Evolutionary conservation across 1,284 basidiomycete genomes (phyloP).

Genomic region (Waitea zeae): DNA sequence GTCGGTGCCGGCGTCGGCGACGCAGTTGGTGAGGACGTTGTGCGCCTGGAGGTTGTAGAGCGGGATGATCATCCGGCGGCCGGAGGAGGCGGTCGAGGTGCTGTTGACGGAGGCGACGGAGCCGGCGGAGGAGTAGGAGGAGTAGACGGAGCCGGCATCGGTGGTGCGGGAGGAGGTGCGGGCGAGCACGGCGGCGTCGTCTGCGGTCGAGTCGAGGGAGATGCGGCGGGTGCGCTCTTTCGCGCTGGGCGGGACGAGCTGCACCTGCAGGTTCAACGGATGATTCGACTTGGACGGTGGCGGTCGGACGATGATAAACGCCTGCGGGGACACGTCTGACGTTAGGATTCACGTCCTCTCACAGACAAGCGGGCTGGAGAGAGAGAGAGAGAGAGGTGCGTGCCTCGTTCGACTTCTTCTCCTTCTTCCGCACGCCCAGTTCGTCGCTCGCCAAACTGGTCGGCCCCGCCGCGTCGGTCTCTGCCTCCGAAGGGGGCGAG

Average conservation of each 20-base stretch:
- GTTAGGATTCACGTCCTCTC: conserved; percentile 1
- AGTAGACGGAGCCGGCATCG: conserved; percentile 26
- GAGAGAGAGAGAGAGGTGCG: conserved; percentile 8
- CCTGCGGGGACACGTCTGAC: conserved; percentile 36
- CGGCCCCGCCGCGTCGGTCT: conserved; percentile 1
- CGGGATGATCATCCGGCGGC: conserved; percentile 70
- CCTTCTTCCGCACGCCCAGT: conserved; percentile 19
- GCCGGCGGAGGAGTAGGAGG: conserved; percentile 18
- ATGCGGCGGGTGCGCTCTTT: conserved; percentile 18
- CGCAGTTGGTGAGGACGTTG: conserved; percentile 81
- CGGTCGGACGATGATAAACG: conserved; percentile 73
- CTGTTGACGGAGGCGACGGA: conserved; percentile 31
- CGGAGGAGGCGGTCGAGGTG: conserved; percentile 28
- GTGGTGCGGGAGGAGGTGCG: conserved; percentile 19
- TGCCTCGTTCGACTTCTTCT: conserved; percentile 41
- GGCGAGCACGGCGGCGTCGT: conserved; percentile 12
- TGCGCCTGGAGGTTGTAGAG: conserved; percentile 90
- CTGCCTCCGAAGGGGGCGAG: conserved; percentile 9
- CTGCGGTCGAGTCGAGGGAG: conserved; percentile 21
- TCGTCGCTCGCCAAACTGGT: conserved; percentile 10
- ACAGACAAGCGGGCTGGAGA: background rate
- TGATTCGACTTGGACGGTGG: conserved; percentile 75
- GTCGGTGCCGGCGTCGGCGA: conserved; percentile 88
- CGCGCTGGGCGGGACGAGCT: conserved; percentile 63
- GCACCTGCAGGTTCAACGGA: conserved; percentile 85